Base-by-base conservation (phyloP, 805 yeast genomes). In the Ascoidea tarda region DNA sequence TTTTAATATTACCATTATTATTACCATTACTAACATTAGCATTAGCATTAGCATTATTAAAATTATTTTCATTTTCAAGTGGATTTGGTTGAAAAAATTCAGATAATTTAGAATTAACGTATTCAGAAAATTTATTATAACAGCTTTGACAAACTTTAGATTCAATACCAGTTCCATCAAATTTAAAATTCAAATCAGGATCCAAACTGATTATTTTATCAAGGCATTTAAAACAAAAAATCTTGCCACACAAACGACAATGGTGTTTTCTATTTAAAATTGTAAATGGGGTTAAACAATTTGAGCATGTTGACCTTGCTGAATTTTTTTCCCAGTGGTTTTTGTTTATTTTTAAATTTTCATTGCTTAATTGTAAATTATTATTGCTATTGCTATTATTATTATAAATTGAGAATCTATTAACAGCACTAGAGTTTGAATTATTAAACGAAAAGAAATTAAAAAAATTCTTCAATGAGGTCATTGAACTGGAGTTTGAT, bases 241-340 rank as follows among this genome's bases (percentile, higher is more conserved):
- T 75, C n/a, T 76, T 68, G 1, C 88, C 88, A 65, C 88, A 82
- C 55, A 73, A 73, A 47, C 88, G 69, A 61, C 88, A 82, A 63
- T 82, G 88, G 63, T 82, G 88, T 53, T 80, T 73, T 53, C 87
- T 69, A 57, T 74, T 71, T 59, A 80, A 70, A 51, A 81, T 67
- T 1, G 75, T 69, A 62, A 76, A 82, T 38, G 58, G 58, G 0
- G 63, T 53, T 16, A 63, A 58, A 60, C 88, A 82, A 14, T 73
- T 62, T 33, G 71, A 68, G 58, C 88, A 82, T 6, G 55, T 53
- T 2, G 57, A 49, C 5, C 66, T 49, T 33, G 51, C 46, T 32
- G 32, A 45, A 47, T 53, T 53, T 5, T 45, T 33, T 6, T 47
- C 53, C 55, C 55, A 53, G 32, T 38, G 44, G 4, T 38, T 38